A percentile compares a stretch with the other conserved stretches of the same genome.
Evolutionary conservation across 441 rosid genomes (phyloP).

Genomic region (Rhodomyrtus psidioides): DNA sequence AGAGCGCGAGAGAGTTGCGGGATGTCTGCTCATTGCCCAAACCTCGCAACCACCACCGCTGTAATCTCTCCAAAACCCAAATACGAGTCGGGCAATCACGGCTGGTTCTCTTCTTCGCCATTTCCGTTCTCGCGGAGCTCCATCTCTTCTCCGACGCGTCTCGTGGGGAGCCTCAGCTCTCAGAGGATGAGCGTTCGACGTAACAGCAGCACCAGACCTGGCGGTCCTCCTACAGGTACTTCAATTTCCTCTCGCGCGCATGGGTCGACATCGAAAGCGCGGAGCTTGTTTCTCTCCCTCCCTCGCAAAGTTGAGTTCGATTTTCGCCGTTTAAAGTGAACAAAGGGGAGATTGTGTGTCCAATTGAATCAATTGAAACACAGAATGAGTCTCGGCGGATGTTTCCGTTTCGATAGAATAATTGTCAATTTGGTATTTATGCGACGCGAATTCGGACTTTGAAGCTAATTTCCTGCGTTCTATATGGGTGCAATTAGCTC

Average conservation of each 20-base stretch:
- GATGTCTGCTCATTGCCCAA: not conserved
- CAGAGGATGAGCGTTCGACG: slow-evolving; percentile 20
- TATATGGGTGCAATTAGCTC: not conserved
- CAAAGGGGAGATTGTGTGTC: not conserved
- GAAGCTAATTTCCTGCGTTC: not conserved
- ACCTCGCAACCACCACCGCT: not conserved
- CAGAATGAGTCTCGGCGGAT: not conserved
- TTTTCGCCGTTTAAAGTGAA: not conserved
- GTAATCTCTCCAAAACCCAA: not conserved
- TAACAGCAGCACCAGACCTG: slow-evolving; percentile 29
- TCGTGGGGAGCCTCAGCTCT: not conserved
- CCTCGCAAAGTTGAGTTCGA: not conserved
- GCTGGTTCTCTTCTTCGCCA: not conserved
- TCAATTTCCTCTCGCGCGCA: not conserved
- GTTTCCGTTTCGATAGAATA: not conserved
- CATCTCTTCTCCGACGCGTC: not conserved
- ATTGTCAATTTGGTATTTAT: too few species aligned
- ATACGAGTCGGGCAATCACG: not conserved
- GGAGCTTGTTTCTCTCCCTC: not conserved
- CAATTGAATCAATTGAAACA: not conserved
- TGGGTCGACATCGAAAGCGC: not conserved
- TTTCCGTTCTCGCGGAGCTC: not conserved
- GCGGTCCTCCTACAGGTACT: slow-evolving; percentile 36
- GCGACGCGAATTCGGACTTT: not conserved
- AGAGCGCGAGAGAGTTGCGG: not conserved